phyloP scores from a whole-genome alignment of 495 filamentous ascomycete genomes.

The Lepraria neglecta region DNA sequence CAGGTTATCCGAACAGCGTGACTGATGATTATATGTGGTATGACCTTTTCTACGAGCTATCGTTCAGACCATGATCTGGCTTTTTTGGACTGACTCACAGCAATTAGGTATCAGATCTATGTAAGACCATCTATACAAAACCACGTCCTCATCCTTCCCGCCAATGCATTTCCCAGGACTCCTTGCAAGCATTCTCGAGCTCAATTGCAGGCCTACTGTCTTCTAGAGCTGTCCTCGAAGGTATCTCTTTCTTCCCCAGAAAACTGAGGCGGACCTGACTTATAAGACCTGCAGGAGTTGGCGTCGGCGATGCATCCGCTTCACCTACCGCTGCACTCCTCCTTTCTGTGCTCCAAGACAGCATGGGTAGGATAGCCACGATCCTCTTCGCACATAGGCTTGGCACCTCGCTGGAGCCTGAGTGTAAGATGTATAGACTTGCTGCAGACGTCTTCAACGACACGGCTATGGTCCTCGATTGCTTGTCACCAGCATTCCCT shows the following conservation, averaged over 20 bases:
- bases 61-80: background rate
- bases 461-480: slow-evolving; percentile 79
- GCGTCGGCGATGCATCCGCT: slow-evolving; percentile 79
- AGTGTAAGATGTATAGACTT: slow-evolving; percentile 90
- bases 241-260: slow-evolving; percentile 33
- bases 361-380: slow-evolving; percentile 75
- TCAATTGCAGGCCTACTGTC: slow-evolving; percentile 85
- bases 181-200: slow-evolving; percentile 90
- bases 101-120: slow-evolving; percentile 66
- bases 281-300: slow-evolving; percentile 53
- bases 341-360: slow-evolving; percentile 79
- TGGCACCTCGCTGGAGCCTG: slow-evolving; percentile 82
- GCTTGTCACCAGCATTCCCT: slow-evolving; percentile 74
- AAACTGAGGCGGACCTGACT: too few species aligned
- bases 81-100: slow-evolving; percentile 23
- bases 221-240: slow-evolving; percentile 84
- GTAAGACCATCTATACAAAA: slow-evolving; percentile 32
- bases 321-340: slow-evolving; percentile 84
- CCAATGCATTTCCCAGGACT: slow-evolving; percentile 57
- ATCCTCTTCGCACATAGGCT: slow-evolving; percentile 84
- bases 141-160: slow-evolving; percentile 16
- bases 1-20: slow-evolving; percentile 87
- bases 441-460: slow-evolving; percentile 92
- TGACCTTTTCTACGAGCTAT: slow-evolving; percentile 12
- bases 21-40: slow-evolving; percentile 81